A percentile compares a stretch with the other conserved stretches of the same genome.
phyloP scores from a whole-genome alignment of 352 stramenopile genomes.

The Thalassiosira mediterranea region DNA sequence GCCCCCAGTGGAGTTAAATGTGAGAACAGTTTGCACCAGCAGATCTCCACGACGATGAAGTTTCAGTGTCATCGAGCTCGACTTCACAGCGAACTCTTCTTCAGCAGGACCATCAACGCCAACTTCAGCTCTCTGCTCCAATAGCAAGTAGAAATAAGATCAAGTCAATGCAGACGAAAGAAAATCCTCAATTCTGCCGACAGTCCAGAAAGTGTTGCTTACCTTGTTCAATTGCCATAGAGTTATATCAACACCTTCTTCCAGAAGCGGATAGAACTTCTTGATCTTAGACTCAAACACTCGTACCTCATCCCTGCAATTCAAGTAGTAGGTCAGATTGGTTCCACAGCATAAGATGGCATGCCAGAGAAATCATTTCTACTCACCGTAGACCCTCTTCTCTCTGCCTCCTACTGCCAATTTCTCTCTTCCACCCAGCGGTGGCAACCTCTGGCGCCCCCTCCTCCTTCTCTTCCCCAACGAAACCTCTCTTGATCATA shows the following conservation, averaged over 20 bases:
- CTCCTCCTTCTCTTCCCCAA: constrained; percentile 60
- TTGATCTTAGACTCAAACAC: constrained; percentile 78
- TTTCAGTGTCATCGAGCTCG: constrained; percentile 79
- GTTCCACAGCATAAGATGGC: too few relatives aligned
- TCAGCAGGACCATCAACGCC: constrained; percentile 43
- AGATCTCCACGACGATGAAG: constrained; percentile 77
- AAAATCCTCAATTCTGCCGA: too few relatives aligned
- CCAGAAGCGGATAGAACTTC: constrained; percentile 73
- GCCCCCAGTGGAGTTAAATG: constrained; percentile 78
- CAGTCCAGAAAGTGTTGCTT: too few relatives aligned
- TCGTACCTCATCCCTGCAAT: constrained; percentile 71
- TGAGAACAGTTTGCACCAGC: constrained; percentile 76
- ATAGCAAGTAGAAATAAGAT: too few relatives aligned
- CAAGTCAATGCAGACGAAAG: too few relatives aligned
- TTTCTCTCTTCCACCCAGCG: constrained; percentile 78
- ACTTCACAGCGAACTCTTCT: constrained; percentile 80
- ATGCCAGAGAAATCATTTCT: too few relatives aligned
- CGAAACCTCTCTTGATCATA: constrained; percentile 76
- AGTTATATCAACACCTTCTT: constrained; percentile 83
- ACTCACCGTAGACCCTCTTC: constrained; percentile 77
- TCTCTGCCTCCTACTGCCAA: constrained; percentile 76
- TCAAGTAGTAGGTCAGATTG: constrained; percentile 15
- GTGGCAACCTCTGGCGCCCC: constrained; percentile 61
- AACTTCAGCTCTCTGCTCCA: constrained; percentile 49
- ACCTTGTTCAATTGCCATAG: constrained; percentile 83